Base-by-base conservation (phyloP, 768 basidiomycete species). In the Boletus subcaerulescens region DNA sequence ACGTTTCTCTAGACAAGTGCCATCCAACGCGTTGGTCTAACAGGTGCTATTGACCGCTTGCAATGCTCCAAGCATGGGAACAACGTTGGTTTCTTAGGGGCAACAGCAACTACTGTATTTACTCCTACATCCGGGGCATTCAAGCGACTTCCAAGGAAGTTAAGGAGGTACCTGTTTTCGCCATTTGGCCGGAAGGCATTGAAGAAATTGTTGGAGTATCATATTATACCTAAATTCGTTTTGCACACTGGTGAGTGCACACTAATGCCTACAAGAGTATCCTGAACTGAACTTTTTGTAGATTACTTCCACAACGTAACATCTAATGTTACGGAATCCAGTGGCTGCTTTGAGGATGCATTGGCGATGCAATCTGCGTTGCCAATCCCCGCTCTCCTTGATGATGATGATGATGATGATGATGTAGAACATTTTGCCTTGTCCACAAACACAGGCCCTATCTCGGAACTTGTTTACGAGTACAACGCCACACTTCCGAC, bases 241-340 rank as follows among this genome's bases (percentile, higher is more conserved):
- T 40, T 59, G 5, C n/a, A 54, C 17, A 53, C 50, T 32, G 58
- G 58, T n/a, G 18, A 55, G 58, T 54, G 39, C 45, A 40, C 11
- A 5, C 14, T 6, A 17, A 20, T 11, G 3, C 33, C 33, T 43
- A 10, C 5, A 11, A 40, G 24, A 33, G 3, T 18, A 13, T 43
- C 20, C 12, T 41, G 20, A 36, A 5, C 13, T 11, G 35, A 36
- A 10, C 9, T 50, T 45, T 20, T 36, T 42, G 7, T 32, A 59
- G 58, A 60, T 49, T 59, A 59, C 43, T 45, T 46, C 52, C 52
- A 60, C 29, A 60, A 54, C 22, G 33, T 58, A 4, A 48, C 51
- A n/a, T 41, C 46, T 6, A 11, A 54, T n/a, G 17, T 8, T 4
- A 18, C 15, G 14, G 29, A 55, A 45, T 32, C n/a, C 22, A 4